Percentiles rank a stretch among this genome's conserved stretches.
phyloP scores from a whole-genome alignment of 495 filamentous ascomycete species.

The Patellaria atrata region DNA sequence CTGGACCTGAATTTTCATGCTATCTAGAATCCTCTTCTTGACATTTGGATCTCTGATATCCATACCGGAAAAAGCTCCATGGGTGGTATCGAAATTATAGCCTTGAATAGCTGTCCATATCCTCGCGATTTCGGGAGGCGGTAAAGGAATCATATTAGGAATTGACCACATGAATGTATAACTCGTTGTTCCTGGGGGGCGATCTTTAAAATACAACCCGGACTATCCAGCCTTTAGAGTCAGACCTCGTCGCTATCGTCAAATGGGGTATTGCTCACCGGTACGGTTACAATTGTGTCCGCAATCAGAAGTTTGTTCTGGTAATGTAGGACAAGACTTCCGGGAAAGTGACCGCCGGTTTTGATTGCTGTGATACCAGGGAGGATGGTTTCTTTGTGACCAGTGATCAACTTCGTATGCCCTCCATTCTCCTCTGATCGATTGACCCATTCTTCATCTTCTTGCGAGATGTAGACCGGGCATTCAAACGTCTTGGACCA shows the following conservation, averaged over 20 bases:
- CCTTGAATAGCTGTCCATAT: conserved; percentile 39
- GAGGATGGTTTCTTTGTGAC: conserved; percentile 26
- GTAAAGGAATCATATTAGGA: conserved; percentile 65
- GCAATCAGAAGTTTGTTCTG: conserved; percentile 48
- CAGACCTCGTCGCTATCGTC: neutral
- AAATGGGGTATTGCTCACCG: conserved; percentile 28
- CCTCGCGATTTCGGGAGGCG: conserved; percentile 36
- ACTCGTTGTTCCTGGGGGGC: conserved; percentile 41
- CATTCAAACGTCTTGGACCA: conserved; percentile 53
- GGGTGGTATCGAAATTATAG: conserved; percentile 47
- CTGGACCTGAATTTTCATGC: conserved; percentile 52
- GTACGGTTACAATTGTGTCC: conserved; percentile 55
- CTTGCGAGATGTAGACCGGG: conserved; percentile 44
- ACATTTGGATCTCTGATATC: conserved; percentile 43
- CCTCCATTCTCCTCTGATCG: conserved; percentile 25
- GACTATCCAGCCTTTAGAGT: conserved; percentile 17
- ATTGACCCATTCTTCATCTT: conserved; percentile 49
- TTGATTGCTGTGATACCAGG: conserved; percentile 47
- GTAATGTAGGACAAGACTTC: conserved; percentile 49
- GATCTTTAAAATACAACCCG: conserved; percentile 27
- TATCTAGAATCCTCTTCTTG: conserved; percentile 53
- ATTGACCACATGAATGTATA: conserved; percentile 69
- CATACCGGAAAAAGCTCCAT: conserved; percentile 47
- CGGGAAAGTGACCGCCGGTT: conserved; percentile 61
- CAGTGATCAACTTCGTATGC: conserved; percentile 35